Evolutionary conservation across 2,329 filamentous ascomycete species (phyloP).

Genomic region (Samsoniella hepiali): DNA sequence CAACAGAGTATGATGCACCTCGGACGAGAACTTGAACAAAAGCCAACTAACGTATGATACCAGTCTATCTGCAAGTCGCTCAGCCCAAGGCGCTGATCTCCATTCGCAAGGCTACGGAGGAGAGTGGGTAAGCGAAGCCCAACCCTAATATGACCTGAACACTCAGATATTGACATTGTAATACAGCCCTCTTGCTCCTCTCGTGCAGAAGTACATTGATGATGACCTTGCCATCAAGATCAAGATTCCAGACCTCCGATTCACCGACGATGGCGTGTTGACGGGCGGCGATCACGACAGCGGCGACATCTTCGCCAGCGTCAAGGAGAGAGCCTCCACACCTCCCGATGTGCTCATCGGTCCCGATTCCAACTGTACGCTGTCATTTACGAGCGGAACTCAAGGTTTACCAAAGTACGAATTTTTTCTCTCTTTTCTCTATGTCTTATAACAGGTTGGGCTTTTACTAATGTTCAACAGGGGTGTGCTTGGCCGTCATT

Average conservation of each 20-base stretch:
- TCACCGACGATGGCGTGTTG: conserved; percentile 69
- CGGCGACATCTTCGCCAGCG: conserved; percentile 61
- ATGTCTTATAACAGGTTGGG: too few species aligned
- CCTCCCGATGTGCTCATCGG: conserved; percentile 74
- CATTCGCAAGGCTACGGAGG: conserved; percentile 68
- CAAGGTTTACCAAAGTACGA: conserved; percentile 71
- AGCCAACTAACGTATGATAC: neutral
- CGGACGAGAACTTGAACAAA: neutral
- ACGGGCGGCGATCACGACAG: conserved; percentile 65
- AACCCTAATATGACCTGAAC: too few species aligned
- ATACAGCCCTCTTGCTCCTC: conserved; percentile 33
- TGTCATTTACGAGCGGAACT: conserved; percentile 70
- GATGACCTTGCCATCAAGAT: conserved; percentile 70
- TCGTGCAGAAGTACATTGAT: conserved; percentile 62
- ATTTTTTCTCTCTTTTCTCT: neutral
- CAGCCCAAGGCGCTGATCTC: conserved; percentile 64
- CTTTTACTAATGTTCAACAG: neutral
- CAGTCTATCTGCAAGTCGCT: conserved; percentile 73
- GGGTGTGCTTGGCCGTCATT: conserved; percentile 84
- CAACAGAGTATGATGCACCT: conserved; percentile 23
- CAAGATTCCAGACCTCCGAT: conserved; percentile 68
- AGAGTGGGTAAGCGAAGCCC: conserved; percentile 40
- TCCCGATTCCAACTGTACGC: conserved; percentile 76
- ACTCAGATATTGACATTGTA: neutral
- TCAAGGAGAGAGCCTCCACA: conserved; percentile 48